Base-by-base conservation (phyloP, 2,329 filamentous ascomycete species). In the Aureobasidium namibiae region DNA sequence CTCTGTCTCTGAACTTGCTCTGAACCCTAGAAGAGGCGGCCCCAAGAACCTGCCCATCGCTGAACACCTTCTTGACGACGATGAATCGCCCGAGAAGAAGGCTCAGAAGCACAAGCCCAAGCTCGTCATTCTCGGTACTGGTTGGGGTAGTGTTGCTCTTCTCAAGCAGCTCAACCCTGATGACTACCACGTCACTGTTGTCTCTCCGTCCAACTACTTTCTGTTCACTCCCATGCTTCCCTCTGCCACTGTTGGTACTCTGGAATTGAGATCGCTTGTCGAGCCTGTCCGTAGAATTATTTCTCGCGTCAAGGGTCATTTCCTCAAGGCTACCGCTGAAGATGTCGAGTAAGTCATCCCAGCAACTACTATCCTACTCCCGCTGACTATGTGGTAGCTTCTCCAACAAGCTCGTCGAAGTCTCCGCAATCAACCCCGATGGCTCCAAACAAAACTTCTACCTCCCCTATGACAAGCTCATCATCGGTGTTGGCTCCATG, bases 171-270 rank as follows among this genome's bases (percentile, higher is more conserved):
- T 99, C 63, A 88, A 92, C 63, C 87, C 91, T 0, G 90, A 92
- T 13, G 90, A 96, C 67, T 99, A 96, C 70, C 92, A 99, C 73
- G 87, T 99, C 65, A 97, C 92, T 4, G 88, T 99, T 39, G 87
- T 99, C 44, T 95, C 91, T 13, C 92, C 94, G 0, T 88, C 88
- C 36, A 97, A 97, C 68, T 96, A 97, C 76, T 99, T 99, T 75
- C 77, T 99, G 33, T 99, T 99, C 73, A 99, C 94, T 1, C 94
- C 94, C 0, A 97, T 99, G 92, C 80, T 99, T 44, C 94, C 94
- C 1, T 96, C 91, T 34, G 95, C 94, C 8, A 99, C 95, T 0
- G 94, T 99, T 6, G 95, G 95, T 13, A 99, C 94, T 0, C 78
- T 99, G 33, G 92, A 96, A 69, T 78, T 97, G 67, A 82, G 92